Evolutionary conservation across 1,284 basidiomycete species (phyloP), one percentile per base, ranked within the genome.

Genomic region (Porogramme epimiltina): DNA sequence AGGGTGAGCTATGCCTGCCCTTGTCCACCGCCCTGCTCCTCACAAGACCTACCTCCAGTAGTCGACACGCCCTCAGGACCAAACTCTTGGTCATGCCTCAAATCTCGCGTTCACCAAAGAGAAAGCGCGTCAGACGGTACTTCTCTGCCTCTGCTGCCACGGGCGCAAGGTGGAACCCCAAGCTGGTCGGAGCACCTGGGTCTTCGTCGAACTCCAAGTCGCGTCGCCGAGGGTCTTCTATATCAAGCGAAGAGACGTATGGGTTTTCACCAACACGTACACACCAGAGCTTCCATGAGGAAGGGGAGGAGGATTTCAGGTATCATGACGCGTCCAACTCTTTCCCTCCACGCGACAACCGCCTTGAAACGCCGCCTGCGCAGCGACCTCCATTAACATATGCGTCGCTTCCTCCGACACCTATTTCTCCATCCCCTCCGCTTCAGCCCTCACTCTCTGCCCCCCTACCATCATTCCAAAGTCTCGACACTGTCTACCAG

Each of bases 371-470:
- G n/a, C 46, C 43, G 5, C 36, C 45, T 18, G 25, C 45, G 2
- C 40, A 48, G 19, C 49, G 56, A 15, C 54, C 50, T 31, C 67
- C 68, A 11, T 48, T 79, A n/a, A 68, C 73, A 0, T 89, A 89
- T 60, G 78, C 85, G 1, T 89, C 87, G 1, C 73, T 89, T 24
- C 87, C 87, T 6, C 80, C 87, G 1, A 87, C 87, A 11, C 87
- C 87, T 6, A 81, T 87, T 46, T 70, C 73, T 23, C 66, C 73
- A 10, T 77, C 81, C 20, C 74, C 78, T 4, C 72, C 77, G 20
- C 68, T 73, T 3, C 60, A 50, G 19, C 50, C 56, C 11, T 68
- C 68, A 0, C 52, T 56, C 10, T 55, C 53, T 16, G 41, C 60
- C 15, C 41, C 56, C 33, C 43, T 64, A 15, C 57, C 62, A 0